Evolutionary conservation across 1,139 yeast species (phyloP), one percentile per base, ranked within the genome.

Genomic region (Geotrichum citri-aurantii): DNA sequence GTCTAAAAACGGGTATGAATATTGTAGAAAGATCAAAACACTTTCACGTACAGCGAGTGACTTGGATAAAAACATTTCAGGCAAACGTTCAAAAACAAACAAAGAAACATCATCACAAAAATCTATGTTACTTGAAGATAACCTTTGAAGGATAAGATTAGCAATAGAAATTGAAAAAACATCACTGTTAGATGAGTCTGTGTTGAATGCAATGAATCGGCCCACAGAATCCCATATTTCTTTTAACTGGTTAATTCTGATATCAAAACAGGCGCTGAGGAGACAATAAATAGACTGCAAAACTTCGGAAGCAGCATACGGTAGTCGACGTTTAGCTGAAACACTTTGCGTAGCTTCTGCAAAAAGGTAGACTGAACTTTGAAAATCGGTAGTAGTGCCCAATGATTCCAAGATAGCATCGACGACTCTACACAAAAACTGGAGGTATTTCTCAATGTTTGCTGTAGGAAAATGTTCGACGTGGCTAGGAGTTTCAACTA

Each of bases 171-270:
- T 23, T 21, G 56, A 27, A 19, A 37, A 37, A n/a, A 23, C 10
- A 46, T 57, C 59, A 24, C 56, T 26, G 4, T 51, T 26, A 6
- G 59, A 49, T 11, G 50, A 42, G 11, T 57, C 59, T 11, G 50
- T 57, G n/a, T 33, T 50, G 12, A 56, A 52, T 23, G 50, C 44
- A 23, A 57, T 44, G 24, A 40, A 57, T n/a, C 55, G 29, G 4
- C 54, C 56, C 7, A 57, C 44, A 11, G 56, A 37, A 24, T 48
- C 46, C 59, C 59, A 57, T 23, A 57, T 48, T n/a, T 57, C 56
- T 17, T 12, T 46, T 17, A 52, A 6, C 37, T 53, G 59, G n/a
- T 53, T 52, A 7, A 31, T 2, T 7, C 48, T 31, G 24, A 57
- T 48, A 7, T 55, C 59, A 2, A 46, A 57, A 11, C 54, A 24